A percentile compares a stretch with the other conserved stretches of the same genome.
These are phyloP conservation scores for Auricularia cornea DNA, from an alignment of 768 basidiomycete species.

Conservation along the genomic window DNA sequence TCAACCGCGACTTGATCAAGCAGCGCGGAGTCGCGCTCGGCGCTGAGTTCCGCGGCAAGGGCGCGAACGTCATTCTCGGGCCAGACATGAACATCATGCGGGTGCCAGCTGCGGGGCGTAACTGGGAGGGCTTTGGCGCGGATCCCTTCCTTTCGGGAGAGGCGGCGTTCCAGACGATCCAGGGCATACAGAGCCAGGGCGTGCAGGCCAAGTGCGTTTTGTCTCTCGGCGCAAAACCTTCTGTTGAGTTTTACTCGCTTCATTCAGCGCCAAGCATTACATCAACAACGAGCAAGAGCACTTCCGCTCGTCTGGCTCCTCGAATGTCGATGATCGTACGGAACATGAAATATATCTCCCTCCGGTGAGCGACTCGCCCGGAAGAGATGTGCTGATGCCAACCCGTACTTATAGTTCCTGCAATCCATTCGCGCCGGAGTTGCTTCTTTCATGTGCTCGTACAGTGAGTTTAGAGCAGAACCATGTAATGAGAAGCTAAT, in stretches of 20 bases:
- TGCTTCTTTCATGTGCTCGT: conserved; percentile 59
- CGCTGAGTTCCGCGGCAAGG: conserved; percentile 51
- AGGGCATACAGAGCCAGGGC: conserved; percentile 44
- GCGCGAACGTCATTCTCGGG: conserved; percentile 40
- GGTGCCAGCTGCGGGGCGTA: conserved; percentile 39
- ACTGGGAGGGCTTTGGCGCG: conserved; percentile 40
- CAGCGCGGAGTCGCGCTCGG: conserved; percentile 50
- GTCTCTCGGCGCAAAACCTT: conserved; percentile 16
- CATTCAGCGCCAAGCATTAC: conserved; percentile 33
- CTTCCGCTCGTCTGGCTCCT: conserved; percentile 24
- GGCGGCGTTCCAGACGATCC: conserved; percentile 45
- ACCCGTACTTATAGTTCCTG: too few species aligned
- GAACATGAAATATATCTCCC: conserved; percentile 51
- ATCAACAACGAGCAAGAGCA: conserved; percentile 27
- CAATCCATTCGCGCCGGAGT: conserved; percentile 58
- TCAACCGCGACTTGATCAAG: conserved; percentile 48
- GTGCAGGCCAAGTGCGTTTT: conserved; percentile 18
- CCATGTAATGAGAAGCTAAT: too few species aligned
- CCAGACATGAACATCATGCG: conserved; percentile 45
- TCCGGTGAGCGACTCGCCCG: conserved; percentile 32
- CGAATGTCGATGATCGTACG: conserved; percentile 30
- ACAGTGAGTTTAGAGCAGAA: too few species aligned
- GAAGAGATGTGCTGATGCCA: too few species aligned
- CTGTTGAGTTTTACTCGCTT: background rate
- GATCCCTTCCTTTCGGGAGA: conserved; percentile 49